Percentiles rank a stretch among this genome's conserved stretches.
Evolutionary conservation across 164 flowering plant genomes (phyloP).

Genomic region (Saururus chinensis): DNA sequence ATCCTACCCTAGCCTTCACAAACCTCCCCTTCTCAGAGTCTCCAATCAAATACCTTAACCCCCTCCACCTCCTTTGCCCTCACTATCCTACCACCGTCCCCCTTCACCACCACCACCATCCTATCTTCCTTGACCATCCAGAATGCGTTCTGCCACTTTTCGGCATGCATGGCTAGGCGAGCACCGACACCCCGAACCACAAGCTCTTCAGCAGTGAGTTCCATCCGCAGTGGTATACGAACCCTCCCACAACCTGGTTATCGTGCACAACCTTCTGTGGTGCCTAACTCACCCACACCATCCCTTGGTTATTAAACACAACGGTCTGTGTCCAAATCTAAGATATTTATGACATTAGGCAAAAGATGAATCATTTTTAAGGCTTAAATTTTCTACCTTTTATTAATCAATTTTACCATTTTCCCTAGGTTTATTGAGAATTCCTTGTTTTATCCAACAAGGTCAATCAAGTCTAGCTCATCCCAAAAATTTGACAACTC

Average conservation of each 20-base stretch:
- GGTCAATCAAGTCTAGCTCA: too few relatives aligned
- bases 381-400: too few relatives aligned
- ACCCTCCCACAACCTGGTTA: conserved; percentile 1
- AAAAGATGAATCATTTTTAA: too few relatives aligned
- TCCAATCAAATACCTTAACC: conserved; percentile 23
- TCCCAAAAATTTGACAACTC: too few relatives aligned
- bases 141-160: conserved; percentile 5
- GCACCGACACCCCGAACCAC: conserved; percentile 5
- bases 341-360: too few relatives aligned
- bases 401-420: too few relatives aligned
- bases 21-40: conserved; percentile 13
- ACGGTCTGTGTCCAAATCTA: too few relatives aligned
- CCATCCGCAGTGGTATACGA: conserved; percentile 8
- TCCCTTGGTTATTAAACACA: conserved; percentile 3
- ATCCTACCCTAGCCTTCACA: conserved; percentile 24
- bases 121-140: background rate
- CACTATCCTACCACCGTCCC: background rate
- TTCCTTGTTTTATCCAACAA: too few relatives aligned
- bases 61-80: conserved; percentile 24
- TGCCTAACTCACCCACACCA: conserved; percentile 5
- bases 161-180: conserved; percentile 3
- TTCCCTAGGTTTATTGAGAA: too few relatives aligned
- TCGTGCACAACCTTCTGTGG: conserved; percentile 5
- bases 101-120: background rate
- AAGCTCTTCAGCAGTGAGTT: conserved; percentile 4